Conservation (phyloP, 495 filamentous ascomycete species). For the Tetracladium setigerum region DNA sequence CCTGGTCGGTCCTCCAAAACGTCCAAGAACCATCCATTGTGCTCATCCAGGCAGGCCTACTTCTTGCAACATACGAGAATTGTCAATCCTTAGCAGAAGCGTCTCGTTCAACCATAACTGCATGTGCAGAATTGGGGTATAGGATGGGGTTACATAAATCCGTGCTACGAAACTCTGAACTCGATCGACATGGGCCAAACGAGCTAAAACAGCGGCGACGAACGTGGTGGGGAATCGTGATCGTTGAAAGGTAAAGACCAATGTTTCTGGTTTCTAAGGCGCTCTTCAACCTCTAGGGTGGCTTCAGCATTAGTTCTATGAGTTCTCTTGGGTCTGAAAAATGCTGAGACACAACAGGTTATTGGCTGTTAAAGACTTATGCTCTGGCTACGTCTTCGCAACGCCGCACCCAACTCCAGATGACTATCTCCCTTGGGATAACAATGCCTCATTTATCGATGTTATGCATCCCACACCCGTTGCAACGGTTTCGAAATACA, state of each 20-base stretch:
- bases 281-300: too few species aligned
- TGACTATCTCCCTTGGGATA: constrained; percentile 1
- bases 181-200: background rate
- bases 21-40: constrained; percentile 6
- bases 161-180: background rate
- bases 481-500: too few species aligned
- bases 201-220: background rate
- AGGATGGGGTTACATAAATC: constrained; percentile 4
- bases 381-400: constrained; percentile 11
- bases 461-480: too few species aligned
- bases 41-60: constrained; percentile 9
- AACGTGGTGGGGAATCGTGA: constrained; percentile 15
- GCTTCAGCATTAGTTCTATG: too few species aligned
- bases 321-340: too few species aligned
- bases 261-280: too few species aligned
- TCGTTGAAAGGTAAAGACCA: constrained; percentile 19
- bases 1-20: constrained; percentile 4
- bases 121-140: constrained; percentile 12
- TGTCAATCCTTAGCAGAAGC: constrained; percentile 10
- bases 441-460: background rate
- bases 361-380: constrained; percentile 1
- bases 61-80: constrained; percentile 15
- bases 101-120: constrained; percentile 8
- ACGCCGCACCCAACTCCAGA: constrained; percentile 3
- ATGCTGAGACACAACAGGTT: constrained; percentile 2